Base-by-base conservation (phyloP, 2,329 filamentous ascomycete genomes). In the Monosporascus sp. region DNA sequence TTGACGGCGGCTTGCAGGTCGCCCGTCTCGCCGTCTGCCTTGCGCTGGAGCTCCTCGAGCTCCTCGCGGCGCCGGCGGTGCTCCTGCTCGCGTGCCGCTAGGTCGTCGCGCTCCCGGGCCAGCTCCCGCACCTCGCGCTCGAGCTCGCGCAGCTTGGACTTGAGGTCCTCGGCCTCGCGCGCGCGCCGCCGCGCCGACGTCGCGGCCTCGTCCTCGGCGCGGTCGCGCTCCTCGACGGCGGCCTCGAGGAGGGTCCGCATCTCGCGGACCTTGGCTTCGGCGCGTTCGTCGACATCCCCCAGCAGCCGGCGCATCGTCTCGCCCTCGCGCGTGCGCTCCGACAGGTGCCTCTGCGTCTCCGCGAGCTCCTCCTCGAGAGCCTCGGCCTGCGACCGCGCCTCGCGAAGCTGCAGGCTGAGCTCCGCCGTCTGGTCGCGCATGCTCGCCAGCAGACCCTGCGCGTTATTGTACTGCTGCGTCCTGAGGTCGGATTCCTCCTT, bases 361-460 rank as follows among this genome's bases (percentile, higher is more conserved):
- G 85, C 84, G 1, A 97, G 79, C 69, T 99, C 94, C 71, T 99
- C 94, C 65, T 97, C 93, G 0, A 97, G 76, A 54, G 86, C 89
- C 65, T 97, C 92, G 40, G 86, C 88, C 60, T 91, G 86, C 49
- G 87, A 84, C 56, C 88, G 85, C 1, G 89, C 84, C 71, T 99
- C 94, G 70, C 94, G 96, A 71, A 97, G 87, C 73, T 97, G 94
- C 60, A 90, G 88, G 5, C 86, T 86, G 65, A 97, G 82, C 73
- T 99, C 94, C 1, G 88, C 83, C 0, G 87, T 88, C 73, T 97
- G 91, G 63, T 97, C 91, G 56, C 92, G 89, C 90, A 97, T 94
- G 67, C 90, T 96, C 63, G 86, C 87, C 69, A 97, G 85, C 16
- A 97, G 74, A 49, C 87, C 88, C 69, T 97, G 90, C 0, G 91